A percentile compares a stretch with the other conserved stretches of the same genome.
Conservation (phyloP, 345 rosid species). For the Clausena lansium region DNA sequence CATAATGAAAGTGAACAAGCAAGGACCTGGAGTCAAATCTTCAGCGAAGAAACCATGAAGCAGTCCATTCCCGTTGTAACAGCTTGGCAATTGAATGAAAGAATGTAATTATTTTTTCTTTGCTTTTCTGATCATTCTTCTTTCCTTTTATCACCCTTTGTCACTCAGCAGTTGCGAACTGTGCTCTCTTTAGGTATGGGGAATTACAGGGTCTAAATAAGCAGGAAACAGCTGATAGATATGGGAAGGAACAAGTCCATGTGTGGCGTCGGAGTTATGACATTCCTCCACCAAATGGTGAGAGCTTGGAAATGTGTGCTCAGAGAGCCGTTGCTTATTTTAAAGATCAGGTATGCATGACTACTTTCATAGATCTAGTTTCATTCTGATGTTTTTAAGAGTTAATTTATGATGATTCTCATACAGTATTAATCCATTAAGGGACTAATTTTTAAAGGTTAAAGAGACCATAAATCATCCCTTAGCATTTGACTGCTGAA, state of each 20-base stretch:
- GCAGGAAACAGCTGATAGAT: slow-evolving; percentile 91
- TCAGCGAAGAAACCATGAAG: slow-evolving; percentile 79
- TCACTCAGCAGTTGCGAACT: neutral
- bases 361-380: slow-evolving; percentile 6
- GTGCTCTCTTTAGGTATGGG: slow-evolving; percentile 67
- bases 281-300: slow-evolving; percentile 95
- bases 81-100: slow-evolving; percentile 96
- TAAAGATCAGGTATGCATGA: slow-evolving; percentile 43
- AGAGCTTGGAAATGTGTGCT: slow-evolving; percentile 99
- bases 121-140: slow-evolving; percentile 8
- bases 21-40: slow-evolving; percentile 75
- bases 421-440: neutral
- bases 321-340: slow-evolving; percentile 82
- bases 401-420: neutral
- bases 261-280: slow-evolving; percentile 98
- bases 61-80: slow-evolving; percentile 83
- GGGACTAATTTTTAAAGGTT: neutral
- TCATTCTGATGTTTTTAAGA: neutral
- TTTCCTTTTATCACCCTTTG: neutral
- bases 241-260: slow-evolving; percentile 86
- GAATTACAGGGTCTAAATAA: slow-evolving; percentile 96
- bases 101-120: slow-evolving; percentile 55
- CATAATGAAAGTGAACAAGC: slow-evolving; percentile 84
- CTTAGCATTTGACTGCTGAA: slow-evolving; percentile 17
- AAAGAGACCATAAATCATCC: neutral